Conservation (phyloP, 2,329 filamentous ascomycete species). For the Bipolaris victoriae region DNA sequence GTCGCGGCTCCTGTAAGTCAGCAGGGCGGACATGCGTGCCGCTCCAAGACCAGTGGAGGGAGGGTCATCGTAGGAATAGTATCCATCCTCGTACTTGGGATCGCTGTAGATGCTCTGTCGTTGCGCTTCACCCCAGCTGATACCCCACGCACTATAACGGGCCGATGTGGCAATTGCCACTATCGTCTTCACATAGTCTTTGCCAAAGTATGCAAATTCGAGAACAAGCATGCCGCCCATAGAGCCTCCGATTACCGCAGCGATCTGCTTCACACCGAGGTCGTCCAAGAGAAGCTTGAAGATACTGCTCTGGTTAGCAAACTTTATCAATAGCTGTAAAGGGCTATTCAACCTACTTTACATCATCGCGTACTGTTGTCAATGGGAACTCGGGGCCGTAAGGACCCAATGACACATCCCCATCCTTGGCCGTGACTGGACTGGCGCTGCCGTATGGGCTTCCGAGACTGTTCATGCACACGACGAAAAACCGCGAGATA, state of each 20-base stretch:
- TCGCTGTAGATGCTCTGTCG: constrained; percentile 96
- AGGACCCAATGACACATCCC: constrained; percentile 71
- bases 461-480: constrained; percentile 85
- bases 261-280: constrained; percentile 77
- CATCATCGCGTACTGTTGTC: constrained; percentile 94
- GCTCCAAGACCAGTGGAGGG: constrained; percentile 87
- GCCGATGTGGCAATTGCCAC: constrained; percentile 86
- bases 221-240: constrained; percentile 91
- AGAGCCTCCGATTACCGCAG: constrained; percentile 80
- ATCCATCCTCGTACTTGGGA: constrained; percentile 97
- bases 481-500: constrained; percentile 80
- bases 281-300: constrained; percentile 83
- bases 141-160: constrained; percentile 85
- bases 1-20: constrained; percentile 95
- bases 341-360: constrained; percentile 68
- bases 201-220: constrained; percentile 90
- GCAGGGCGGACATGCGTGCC: constrained; percentile 92
- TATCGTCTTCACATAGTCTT: constrained; percentile 78
- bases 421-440: constrained; percentile 86
- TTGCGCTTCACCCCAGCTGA: constrained; percentile 89
- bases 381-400: constrained; percentile 97
- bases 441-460: constrained; percentile 89
- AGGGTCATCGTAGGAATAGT: constrained; percentile 86
- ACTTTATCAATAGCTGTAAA: not conserved
- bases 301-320: constrained; percentile 57